A percentile compares a stretch with the other conserved stretches of the same genome.
phyloP scores from a whole-genome alignment of 169 alveolate species.

The Cyclospora cayetanensis region DNA sequence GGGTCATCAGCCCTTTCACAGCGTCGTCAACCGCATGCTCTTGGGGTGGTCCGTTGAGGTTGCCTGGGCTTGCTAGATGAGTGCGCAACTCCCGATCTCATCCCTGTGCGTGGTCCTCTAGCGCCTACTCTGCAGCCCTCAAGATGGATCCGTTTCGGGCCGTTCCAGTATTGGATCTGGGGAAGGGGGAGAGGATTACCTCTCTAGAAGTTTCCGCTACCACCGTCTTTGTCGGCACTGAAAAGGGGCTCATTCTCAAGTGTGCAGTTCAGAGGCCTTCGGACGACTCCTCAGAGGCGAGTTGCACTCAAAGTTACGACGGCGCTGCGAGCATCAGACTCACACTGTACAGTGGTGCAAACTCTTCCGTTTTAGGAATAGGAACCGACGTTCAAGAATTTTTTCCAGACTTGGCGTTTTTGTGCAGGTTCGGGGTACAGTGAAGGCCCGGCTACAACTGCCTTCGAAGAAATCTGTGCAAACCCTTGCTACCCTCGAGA shows the following conservation, averaged over 20 bases:
- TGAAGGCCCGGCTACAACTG: background rate
- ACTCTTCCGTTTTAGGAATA: background rate
- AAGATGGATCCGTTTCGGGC: background rate
- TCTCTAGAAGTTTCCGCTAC: background rate
- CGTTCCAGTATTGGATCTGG: background rate
- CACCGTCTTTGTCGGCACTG: background rate
- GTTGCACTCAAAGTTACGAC: too few relatives aligned
- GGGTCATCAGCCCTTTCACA: background rate
- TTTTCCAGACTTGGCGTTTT: background rate
- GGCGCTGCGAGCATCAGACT: too few relatives aligned
- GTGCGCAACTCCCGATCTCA: background rate
- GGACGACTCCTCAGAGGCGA: too few relatives aligned
- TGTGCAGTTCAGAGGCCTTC: background rate
- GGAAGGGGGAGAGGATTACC: background rate
- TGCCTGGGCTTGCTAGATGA: too few relatives aligned
- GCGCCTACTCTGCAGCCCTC: background rate
- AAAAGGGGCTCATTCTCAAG: background rate
- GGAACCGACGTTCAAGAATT: background rate
- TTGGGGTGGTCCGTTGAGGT: too few relatives aligned
- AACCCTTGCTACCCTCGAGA: background rate
- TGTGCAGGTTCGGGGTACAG: background rate
- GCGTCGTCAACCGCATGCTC: too few relatives aligned
- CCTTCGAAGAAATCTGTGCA: background rate
- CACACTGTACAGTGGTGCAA: background rate
- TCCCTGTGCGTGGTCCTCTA: background rate